Evolutionary conservation across 768 basidiomycete genomes (phyloP).

Genomic region (Xerocomus spinulosus): DNA sequence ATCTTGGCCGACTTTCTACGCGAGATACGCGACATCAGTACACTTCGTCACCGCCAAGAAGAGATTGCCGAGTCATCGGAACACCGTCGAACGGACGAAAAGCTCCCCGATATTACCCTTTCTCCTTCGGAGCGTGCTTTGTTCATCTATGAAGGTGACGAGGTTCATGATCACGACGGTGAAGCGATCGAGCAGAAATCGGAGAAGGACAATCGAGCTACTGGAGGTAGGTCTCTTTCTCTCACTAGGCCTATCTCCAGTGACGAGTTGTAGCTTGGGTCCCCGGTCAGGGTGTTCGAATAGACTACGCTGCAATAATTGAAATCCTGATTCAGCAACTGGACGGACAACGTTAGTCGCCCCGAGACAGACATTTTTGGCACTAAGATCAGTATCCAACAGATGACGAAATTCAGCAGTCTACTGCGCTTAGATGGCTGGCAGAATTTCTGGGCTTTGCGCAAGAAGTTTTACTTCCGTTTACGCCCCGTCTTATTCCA

Average conservation of each 20-base stretch:
- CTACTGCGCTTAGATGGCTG: conserved; percentile 90
- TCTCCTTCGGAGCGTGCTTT: conserved; percentile 54
- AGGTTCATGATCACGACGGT: conserved; percentile 34
- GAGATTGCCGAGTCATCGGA: conserved; percentile 43
- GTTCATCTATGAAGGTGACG: conserved; percentile 49
- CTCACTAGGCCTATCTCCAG: background rate
- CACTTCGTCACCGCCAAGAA: conserved; percentile 63
- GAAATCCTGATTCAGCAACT: conserved; percentile 90
- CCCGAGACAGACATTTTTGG: conserved; percentile 2
- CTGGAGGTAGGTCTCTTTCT: conserved; percentile 48
- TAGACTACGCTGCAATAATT: conserved; percentile 89
- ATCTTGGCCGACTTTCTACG: conserved; percentile 84
- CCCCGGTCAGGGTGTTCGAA: conserved; percentile 88
- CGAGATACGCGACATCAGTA: conserved; percentile 83
- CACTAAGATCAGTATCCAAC: background rate
- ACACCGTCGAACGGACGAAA: conserved; percentile 45
- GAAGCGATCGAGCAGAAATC: conserved; percentile 43
- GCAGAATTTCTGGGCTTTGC: conserved; percentile 85
- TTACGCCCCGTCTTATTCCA: conserved; percentile 88
- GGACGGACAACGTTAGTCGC: conserved; percentile 68
- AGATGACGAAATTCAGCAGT: conserved; percentile 93
- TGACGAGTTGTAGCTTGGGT: conserved; percentile 59
- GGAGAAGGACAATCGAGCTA: conserved; percentile 50
- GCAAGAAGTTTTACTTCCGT: conserved; percentile 89
- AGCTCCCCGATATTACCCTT: conserved; percentile 54